Evolutionary conservation across 345 rosid genomes (phyloP).

Genomic region (Hibiscus trionum): DNA sequence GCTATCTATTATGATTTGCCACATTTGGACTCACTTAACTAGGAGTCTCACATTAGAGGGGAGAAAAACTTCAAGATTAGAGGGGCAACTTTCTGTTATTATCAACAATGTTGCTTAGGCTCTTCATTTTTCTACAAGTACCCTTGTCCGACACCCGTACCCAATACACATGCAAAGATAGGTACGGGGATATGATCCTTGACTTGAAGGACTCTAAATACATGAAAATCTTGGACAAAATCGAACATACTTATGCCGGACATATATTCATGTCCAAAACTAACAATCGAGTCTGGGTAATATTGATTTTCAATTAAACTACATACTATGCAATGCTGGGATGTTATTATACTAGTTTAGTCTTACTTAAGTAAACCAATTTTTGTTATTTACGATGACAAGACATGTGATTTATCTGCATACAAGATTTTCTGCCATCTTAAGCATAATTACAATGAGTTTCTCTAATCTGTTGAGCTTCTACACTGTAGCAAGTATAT

Average conservation of each 20-base stretch:
- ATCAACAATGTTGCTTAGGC: background rate
- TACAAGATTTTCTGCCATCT: background rate
- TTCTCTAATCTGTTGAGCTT: constrained; percentile 4
- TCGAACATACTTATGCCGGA: background rate
- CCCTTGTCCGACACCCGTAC: background rate
- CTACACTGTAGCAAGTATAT: constrained; percentile 61
- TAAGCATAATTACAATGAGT: background rate
- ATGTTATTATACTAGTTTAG: background rate
- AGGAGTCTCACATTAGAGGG: background rate
- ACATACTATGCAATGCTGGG: background rate
- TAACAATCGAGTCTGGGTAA: background rate
- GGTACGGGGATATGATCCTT: background rate
- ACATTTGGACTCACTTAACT: background rate
- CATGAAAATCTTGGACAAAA: background rate
- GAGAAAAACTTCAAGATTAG: background rate
- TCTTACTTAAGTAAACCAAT: background rate
- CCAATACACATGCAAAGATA: background rate
- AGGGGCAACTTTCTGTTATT: background rate
- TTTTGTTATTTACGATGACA: background rate
- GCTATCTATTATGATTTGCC: no score
- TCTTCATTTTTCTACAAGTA: background rate
- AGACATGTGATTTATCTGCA: background rate
- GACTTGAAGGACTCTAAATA: background rate
- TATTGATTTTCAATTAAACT: background rate
- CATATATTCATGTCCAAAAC: background rate